These are phyloP conservation scores for Spathaspora arborariae DNA, from an alignment of 805 yeast species.

Conservation along the genomic window DNA sequence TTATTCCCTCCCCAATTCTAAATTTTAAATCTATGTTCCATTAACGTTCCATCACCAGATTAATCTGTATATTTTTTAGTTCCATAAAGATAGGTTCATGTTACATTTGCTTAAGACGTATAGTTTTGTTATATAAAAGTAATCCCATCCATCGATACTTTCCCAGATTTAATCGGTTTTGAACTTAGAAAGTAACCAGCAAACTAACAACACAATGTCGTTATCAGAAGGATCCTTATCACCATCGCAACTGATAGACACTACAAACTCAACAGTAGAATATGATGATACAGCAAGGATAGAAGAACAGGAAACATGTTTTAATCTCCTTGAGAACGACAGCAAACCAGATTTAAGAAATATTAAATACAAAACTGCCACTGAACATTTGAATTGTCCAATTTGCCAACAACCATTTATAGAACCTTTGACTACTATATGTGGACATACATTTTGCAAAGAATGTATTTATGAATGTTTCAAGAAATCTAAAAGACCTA, in stretches of 20 bases:
- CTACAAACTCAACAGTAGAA: not conserved
- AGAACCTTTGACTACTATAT: constrained; percentile 56
- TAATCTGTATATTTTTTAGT: not conserved
- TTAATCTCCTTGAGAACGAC: constrained; percentile 4
- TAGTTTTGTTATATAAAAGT: not conserved
- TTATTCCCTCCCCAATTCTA: not conserved
- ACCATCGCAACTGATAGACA: not conserved
- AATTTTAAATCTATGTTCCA: not conserved
- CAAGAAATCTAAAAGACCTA: constrained; percentile 25
- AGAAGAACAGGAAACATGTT: constrained; percentile 4
- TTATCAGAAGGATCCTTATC: not conserved
- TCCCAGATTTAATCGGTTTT: not conserved
- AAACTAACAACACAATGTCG: not conserved
- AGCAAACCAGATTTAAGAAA: constrained; percentile 27
- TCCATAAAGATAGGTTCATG: not conserved
- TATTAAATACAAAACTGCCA: constrained; percentile 24
- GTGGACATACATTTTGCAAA: constrained; percentile 68
- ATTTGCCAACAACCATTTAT: constrained; percentile 66
- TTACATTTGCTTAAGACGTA: not conserved
- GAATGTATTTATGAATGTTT: constrained; percentile 49
- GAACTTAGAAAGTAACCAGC: not conserved
- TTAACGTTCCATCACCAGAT: not conserved
- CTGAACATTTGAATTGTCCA: constrained; percentile 47
- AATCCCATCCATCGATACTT: not conserved
- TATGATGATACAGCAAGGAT: constrained; percentile 6